Evolutionary conservation across 345 rosid species (phyloP), one percentile per base, ranked within the genome.

Genomic region (Ceriops tagal): DNA sequence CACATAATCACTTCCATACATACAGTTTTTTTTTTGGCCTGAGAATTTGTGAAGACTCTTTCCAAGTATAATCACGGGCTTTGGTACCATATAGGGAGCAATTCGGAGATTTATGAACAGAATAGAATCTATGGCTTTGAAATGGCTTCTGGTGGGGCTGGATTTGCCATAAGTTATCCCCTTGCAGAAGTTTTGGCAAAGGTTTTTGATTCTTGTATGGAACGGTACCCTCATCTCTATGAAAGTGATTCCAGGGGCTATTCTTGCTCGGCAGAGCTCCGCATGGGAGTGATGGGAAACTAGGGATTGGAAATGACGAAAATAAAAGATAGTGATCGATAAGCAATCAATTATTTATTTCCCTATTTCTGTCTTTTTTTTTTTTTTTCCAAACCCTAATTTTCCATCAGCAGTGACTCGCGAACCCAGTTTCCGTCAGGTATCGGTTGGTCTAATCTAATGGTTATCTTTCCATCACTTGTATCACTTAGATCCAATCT

Each of bases 401-500:
- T 24, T 24, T 24, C 26, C 26, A 24, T 24, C 26, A 24, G 26
- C 1, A 24, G 26, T 24, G 26, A 24, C 91, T 22, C 84, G 62
- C 20, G 98, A 93, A 67, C 90, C 97, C 9, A 97, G 98, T 43
- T 93, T 93, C 71, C 98, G 91, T 84, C 97, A 93, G 98, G 97
- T 93, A 22, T 21, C 58, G 9, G 8, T 22, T 8, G 22, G 22
- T 55, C 28, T 21, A 8, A 55, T 21, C 28, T 37, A 2, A 1
- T 37, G 13, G 46, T 37, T 89, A 26, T 89, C 98, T 58, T 79
- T 93, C 62, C 98, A 93, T 73, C 90, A 88, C 76, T 43, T 88
- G 39, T 89, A 84, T 55, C 75, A 79, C 27, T 34, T 86, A 30
- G 82, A 85, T 8, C 92, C 98, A 3, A 24, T 91, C 64, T 93